Conservation (phyloP, 176 grass and related monocot genomes). For the Leersia perrieri region DNA sequence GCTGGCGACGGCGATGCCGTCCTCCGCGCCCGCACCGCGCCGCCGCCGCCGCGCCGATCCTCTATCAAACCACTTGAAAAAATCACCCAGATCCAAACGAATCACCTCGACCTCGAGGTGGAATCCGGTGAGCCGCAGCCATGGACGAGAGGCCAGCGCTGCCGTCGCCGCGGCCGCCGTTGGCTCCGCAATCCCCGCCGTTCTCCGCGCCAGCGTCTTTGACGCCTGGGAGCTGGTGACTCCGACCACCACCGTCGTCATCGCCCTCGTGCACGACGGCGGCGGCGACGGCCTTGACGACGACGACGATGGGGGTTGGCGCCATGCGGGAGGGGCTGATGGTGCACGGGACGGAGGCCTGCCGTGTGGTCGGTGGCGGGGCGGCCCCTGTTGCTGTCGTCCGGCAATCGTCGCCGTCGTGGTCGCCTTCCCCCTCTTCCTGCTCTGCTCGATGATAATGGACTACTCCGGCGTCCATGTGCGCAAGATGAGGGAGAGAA, state of each 20-base stretch:
- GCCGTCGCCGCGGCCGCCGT: neutral
- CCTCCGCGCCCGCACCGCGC: too few relatives aligned
- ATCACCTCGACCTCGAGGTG: neutral
- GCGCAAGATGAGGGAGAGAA: too few relatives aligned
- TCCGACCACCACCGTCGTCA: neutral
- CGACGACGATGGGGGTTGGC: conserved; percentile 11
- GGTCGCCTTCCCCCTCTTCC: too few relatives aligned
- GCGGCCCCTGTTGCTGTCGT: too few relatives aligned
- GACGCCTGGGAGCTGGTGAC: conserved; percentile 46
- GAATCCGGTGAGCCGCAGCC: conserved; percentile 5
- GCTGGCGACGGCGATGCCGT: too few relatives aligned
- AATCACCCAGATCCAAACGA: conserved; percentile 4
- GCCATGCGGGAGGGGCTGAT: conserved; percentile 32
- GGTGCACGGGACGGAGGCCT: conserved; percentile 30
- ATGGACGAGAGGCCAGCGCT: conserved; percentile 24
- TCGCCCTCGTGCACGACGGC: conserved; percentile 27
- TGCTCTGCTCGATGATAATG: conserved; percentile 65
- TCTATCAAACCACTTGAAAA: neutral
- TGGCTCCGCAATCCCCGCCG: conserved; percentile 7
- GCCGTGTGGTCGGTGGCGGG: conserved; percentile 53
- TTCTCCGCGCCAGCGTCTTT: neutral
- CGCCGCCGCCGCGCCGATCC: too few relatives aligned
- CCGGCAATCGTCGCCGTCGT: conserved; percentile 38
- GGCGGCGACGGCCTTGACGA: conserved; percentile 39
- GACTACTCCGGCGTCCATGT: too few relatives aligned